Base-by-base conservation (phyloP, 176 grass and related monocot genomes). In the Musa acuminata region DNA sequence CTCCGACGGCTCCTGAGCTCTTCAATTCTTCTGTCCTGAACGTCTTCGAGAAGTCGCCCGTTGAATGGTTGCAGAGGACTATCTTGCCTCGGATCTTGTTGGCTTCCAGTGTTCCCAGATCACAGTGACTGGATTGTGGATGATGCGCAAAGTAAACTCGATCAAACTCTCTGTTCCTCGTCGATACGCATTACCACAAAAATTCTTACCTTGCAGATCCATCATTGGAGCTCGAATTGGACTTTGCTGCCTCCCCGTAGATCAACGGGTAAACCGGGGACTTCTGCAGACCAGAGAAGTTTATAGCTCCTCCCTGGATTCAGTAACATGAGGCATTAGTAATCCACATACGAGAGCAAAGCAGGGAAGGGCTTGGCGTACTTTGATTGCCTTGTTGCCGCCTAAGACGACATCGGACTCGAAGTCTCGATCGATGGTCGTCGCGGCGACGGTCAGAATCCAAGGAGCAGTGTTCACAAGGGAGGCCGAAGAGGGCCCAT, bases 401-500 rank as follows among this genome's bases (percentile, higher is more conserved):
- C 93, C 90, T 1, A 90, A 57, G 52, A 92, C 29, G 73, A 97
- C 78, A 75, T 97, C 93, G 0, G 93, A 97, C 83, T 97, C 85
- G 59, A 97, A 92, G 77, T 75, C n/a, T 1, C 93, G 87, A 69
- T 92, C 93, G 49, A 97, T 97, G 71, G 93, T 92, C 11, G 85
- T 82, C 0, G 93, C 93, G 0, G 85, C 93, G 35, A 97, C 90
- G 0, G 93, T 97, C 1, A 97, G 76, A 71, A 97, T 97, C 93
- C 93, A 97, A 1, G 93, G 93, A 11, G 93, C 93, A 0, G 83
- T 51, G 75, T 97, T 97, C 74, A 92, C 85, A 0, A 97, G 79
- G 21, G 93, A 84, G 53, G 73, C 65, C 0, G 87, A 25, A 2
- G n/a, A 52, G 0, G 93, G 93, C 0, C 93, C 93, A 6, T 89